Evolutionary conservation across 2,329 filamentous ascomycete species (phyloP), one percentile per base, ranked within the genome.

Genomic region (Ascochyta fabae): DNA sequence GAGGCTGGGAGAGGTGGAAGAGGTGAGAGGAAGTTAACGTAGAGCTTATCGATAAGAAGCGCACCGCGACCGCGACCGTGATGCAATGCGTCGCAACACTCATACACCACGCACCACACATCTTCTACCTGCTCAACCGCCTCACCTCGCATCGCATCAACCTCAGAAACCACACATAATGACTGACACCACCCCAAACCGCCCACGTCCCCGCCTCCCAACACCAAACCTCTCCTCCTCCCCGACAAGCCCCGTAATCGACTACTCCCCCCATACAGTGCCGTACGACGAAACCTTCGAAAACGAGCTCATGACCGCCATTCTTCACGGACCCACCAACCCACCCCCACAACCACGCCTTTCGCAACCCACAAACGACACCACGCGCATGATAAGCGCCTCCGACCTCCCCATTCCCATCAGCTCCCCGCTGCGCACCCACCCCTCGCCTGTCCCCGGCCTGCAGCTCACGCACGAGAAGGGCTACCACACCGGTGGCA

Each of bases 401-500:
- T 62, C 67, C 3, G 62, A 69, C 24, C 72, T 81, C 5, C 80
- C 80, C 15, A 68, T 82, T 6, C 71, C 77, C 8, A 66, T 81
- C 10, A 60, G 71, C 41, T 79, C 80, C 22, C 62, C 74, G 1
- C 74, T 79, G 2, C 77, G 80, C 27, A 77, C 73, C 12, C 76
- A 77, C 66, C 61, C 74, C 34, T 77, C 73, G 24, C 71, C 75
- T 7, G 68, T 81, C n/a, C 75, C 78, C 0, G 79, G 78, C 27
- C 56, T 82, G 12, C 69, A 70, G 31, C 74, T 81, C 48, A 82
- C 80, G 0, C 79, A 81, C 57, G 70, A 71, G 2, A 74, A 76
- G 9, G 80, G 80, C n/a, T 79, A 78, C 40, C 68, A 80, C 26
- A 79, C 80, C 40, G 80, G 80, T n/a, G 80, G 80, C 1, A 78